A percentile compares a stretch with the other conserved stretches of the same genome.
These are phyloP conservation scores for Podaxis rugospora DNA, from an alignment of 768 basidiomycete species.

Conservation along the genomic window DNA sequence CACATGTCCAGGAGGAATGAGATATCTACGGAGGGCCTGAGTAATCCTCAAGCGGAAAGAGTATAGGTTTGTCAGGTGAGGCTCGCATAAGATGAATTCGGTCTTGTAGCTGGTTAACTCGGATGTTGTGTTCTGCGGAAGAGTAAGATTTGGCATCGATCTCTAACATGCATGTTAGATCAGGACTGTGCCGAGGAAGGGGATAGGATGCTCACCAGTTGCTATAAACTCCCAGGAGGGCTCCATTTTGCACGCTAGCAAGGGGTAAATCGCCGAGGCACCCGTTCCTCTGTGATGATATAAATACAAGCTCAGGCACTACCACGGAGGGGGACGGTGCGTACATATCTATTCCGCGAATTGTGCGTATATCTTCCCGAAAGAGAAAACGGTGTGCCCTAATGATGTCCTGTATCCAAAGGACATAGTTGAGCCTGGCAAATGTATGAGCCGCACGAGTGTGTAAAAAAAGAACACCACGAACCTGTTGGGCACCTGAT, in stretches of 20 bases:
- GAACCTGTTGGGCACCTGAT: slow-evolving; percentile 71
- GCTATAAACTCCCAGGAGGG: slow-evolving; percentile 57
- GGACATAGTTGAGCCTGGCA: slow-evolving; percentile 76
- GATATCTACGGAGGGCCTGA: slow-evolving; percentile 13
- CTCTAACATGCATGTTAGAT: slow-evolving; percentile 39
- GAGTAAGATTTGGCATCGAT: slow-evolving; percentile 60
- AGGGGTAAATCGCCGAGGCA: slow-evolving; percentile 84
- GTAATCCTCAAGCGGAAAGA: slow-evolving; percentile 34
- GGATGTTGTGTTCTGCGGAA: slow-evolving; percentile 55
- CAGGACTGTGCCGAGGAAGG: not conserved
- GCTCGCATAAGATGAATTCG: slow-evolving; percentile 46
- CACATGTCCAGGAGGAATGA: not conserved
- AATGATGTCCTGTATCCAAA: slow-evolving; percentile 78
- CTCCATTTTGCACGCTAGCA: slow-evolving; percentile 58
- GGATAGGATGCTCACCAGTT: slow-evolving; percentile 47
- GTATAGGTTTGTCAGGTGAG: slow-evolving; percentile 33
- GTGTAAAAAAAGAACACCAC: not conserved
- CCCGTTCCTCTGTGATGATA: slow-evolving; percentile 73
- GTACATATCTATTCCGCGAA: slow-evolving; percentile 73
- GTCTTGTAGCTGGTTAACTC: slow-evolving; percentile 46
- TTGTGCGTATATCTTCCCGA: slow-evolving; percentile 10
- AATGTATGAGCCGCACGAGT: not conserved
- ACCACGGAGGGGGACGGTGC: slow-evolving; percentile 17
- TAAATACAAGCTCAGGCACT: not conserved
- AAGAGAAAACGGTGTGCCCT: slow-evolving; percentile 20